Conservation (phyloP, 805 yeast genomes). For the Ogataea glucozyma region DNA sequence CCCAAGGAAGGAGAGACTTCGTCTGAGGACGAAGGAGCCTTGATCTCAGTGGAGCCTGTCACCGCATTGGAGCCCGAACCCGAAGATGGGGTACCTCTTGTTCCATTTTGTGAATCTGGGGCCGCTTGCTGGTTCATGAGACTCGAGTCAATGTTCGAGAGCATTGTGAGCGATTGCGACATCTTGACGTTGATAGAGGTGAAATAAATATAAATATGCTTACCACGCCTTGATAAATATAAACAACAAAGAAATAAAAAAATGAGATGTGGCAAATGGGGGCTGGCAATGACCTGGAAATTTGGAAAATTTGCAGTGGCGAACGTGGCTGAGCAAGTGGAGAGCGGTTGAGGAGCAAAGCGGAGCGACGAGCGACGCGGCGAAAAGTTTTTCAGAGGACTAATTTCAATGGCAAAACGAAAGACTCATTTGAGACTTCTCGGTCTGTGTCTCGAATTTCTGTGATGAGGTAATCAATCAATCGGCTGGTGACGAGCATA, state of each 20-base stretch:
- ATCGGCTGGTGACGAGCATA: too few relatives aligned
- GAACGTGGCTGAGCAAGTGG: background rate
- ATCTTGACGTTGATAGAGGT: slow-evolving; percentile 4
- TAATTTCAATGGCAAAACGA: too few relatives aligned
- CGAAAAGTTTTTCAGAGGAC: too few relatives aligned
- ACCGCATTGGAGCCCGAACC: slow-evolving; percentile 2
- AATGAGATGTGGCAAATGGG: slow-evolving; percentile 22
- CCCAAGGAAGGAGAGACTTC: slow-evolving; percentile 13
- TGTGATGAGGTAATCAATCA: too few relatives aligned
- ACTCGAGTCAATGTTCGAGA: slow-evolving; percentile 22
- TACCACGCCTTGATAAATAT: slow-evolving; percentile 8
- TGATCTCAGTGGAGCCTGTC: slow-evolving; percentile 2
- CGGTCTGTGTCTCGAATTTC: too few relatives aligned
- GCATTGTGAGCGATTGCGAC: slow-evolving; percentile 22
- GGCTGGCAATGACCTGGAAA: slow-evolving; percentile 5
- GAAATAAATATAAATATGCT: background rate
- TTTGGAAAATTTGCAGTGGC: slow-evolving; percentile 6
- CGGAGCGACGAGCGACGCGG: slow-evolving; percentile 2
- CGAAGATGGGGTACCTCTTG: slow-evolving; percentile 4
- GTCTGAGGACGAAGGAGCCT: too few relatives aligned
- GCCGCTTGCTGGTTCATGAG: slow-evolving; percentile 20
- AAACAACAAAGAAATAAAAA: slow-evolving; percentile 11
- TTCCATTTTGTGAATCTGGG: slow-evolving; percentile 10
- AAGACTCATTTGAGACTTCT: too few relatives aligned
- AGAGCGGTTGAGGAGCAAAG: slow-evolving; percentile 15